Evolutionary conservation across 176 grass and related monocot genomes (phyloP).

Genomic region (Otatea glauca): DNA sequence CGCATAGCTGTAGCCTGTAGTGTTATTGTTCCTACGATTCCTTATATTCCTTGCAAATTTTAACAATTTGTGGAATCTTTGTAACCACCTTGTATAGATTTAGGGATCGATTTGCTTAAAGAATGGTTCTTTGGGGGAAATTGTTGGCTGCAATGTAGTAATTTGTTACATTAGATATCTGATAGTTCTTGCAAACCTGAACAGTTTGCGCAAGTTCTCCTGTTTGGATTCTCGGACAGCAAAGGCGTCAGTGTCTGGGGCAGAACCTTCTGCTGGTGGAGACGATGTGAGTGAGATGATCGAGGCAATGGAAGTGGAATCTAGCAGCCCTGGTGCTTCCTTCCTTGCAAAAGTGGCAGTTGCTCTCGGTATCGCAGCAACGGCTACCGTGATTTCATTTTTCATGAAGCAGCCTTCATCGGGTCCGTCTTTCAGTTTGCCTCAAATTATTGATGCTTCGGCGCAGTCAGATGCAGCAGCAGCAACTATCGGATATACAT

Average conservation of each 20-base stretch:
- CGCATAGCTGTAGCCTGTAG: not conserved
- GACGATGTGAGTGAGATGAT: conserved; percentile 56
- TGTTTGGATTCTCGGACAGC: conserved; percentile 16
- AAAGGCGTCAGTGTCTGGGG: conserved; percentile 48
- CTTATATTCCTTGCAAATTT: conserved; percentile 18
- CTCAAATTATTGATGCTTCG: conserved; percentile 64
- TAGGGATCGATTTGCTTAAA: not conserved
- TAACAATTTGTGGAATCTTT: not conserved
- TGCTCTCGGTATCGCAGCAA: conserved; percentile 62
- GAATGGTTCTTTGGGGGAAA: not conserved
- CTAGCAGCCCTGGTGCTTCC: conserved; percentile 39
- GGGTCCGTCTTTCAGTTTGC: conserved; percentile 62
- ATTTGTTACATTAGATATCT: conserved; percentile 14
- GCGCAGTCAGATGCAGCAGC: conserved; percentile 49
- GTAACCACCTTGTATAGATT: not conserved
- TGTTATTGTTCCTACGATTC: not conserved
- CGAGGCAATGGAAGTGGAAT: conserved; percentile 48
- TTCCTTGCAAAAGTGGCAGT: conserved; percentile 70
- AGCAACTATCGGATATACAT: conserved; percentile 52
- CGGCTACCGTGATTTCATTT: conserved; percentile 57
- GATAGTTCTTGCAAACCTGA: conserved; percentile 6
- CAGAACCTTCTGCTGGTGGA: conserved; percentile 46
- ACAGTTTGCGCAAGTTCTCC: conserved; percentile 41
- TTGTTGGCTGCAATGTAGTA: not conserved
- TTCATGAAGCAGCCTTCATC: conserved; percentile 52